Conservation (phyloP, 257 asterid genomes). For the Forsythia suspensa region DNA sequence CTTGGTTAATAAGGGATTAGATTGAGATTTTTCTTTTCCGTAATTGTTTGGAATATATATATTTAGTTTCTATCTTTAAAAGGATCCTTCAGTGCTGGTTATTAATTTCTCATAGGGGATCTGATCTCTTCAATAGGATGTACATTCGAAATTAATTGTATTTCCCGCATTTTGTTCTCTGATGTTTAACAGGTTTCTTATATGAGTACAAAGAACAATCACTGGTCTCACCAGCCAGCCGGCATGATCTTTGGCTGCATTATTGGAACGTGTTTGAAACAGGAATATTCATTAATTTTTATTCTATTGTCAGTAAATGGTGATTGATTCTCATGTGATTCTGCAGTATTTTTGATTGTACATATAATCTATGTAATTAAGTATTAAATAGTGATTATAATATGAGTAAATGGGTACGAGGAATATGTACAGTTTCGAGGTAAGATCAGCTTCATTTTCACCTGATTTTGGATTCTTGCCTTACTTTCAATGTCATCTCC, state of each 20-base stretch:
- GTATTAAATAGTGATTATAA: background rate
- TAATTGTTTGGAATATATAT: no score
- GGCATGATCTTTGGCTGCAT: no score
- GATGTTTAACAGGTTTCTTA: background rate
- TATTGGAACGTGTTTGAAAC: background rate
- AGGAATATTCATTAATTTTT: no score
- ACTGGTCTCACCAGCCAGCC: background rate
- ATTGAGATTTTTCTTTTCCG: no score
- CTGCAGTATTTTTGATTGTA: background rate
- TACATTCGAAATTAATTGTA: no score
- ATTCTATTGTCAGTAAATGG: no score
- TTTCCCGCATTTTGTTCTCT: background rate
- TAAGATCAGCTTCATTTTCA: background rate
- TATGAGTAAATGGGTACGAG: background rate
- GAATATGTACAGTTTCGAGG: background rate
- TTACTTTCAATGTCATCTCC: background rate
- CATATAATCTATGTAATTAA: background rate
- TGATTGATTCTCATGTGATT: background rate
- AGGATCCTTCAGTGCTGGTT: no score
- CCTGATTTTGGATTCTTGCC: background rate
- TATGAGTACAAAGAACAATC: background rate
- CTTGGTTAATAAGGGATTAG: no score
- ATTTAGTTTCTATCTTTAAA: no score
- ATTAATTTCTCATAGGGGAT: no score
- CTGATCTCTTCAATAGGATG: no score